phyloP scores from a whole-genome alignment of 2,329 filamentous ascomycete genomes.

The Corinectria fuckeliana region DNA sequence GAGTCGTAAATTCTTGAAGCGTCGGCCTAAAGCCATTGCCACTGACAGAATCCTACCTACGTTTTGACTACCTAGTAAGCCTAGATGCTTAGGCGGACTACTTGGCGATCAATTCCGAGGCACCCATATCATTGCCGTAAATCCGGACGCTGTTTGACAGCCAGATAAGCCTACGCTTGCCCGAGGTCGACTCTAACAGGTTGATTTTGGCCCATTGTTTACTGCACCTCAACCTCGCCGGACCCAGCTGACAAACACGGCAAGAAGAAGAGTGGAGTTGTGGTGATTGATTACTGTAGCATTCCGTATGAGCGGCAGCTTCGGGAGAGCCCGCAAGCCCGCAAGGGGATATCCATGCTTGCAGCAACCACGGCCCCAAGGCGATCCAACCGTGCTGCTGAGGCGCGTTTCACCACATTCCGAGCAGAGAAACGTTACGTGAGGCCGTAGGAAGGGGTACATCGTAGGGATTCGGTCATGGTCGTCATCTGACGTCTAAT shows the following conservation, averaged over 20 bases:
- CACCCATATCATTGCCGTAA: no score
- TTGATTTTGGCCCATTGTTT: neutral
- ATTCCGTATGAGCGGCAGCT: constrained; percentile 5
- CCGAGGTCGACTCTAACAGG: neutral
- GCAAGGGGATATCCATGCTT: constrained; percentile 15
- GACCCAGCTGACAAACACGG: neutral
- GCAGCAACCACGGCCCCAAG: constrained; percentile 5
- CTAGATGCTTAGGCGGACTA: no score
- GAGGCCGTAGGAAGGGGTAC: no score
- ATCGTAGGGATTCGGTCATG: neutral
- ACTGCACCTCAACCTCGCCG: neutral
- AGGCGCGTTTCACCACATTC: constrained; percentile 7
- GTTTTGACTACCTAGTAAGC: no score
- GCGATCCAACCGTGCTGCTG: constrained; percentile 7
- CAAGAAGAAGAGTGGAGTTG: neutral
- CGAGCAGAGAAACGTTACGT: no score
- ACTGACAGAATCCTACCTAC: no score
- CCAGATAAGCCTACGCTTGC: no score
- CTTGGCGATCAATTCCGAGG: no score
- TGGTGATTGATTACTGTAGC: neutral
- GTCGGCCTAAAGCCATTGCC: no score
- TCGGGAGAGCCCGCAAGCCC: constrained; percentile 18
- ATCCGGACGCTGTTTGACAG: neutral
- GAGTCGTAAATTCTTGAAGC: no score
- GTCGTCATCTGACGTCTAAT: neutral